Evolutionary conservation across 2,329 filamentous ascomycete genomes (phyloP).

Genomic region (Cytospora piceicola): DNA sequence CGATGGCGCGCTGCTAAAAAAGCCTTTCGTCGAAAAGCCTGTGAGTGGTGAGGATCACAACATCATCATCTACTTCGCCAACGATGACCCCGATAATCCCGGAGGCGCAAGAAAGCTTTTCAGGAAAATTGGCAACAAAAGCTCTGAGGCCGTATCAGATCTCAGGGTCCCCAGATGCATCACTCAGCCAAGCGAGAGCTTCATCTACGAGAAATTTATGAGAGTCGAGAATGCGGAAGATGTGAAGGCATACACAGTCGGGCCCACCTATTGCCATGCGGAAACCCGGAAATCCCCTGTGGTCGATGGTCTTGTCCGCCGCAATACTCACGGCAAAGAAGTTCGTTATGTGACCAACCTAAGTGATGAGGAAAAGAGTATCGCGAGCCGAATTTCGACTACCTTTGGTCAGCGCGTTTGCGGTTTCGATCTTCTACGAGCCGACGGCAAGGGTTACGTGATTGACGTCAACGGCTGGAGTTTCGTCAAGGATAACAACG

Average conservation of each 20-base stretch:
- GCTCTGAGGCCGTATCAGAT: slow-evolving; percentile 86
- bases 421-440: slow-evolving; percentile 90
- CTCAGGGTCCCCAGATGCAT: slow-evolving; percentile 79
- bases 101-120: slow-evolving; percentile 92
- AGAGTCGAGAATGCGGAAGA: slow-evolving; percentile 96
- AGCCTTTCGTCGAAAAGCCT: slow-evolving; percentile 98
- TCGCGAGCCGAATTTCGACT: slow-evolving; percentile 86
- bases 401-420: slow-evolving; percentile 95
- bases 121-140: slow-evolving; percentile 98
- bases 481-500: slow-evolving; percentile 98
- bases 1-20: slow-evolving; percentile 79
- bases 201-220: slow-evolving; percentile 97
- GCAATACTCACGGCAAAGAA: slow-evolving; percentile 97
- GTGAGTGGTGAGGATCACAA: slow-evolving; percentile 99
- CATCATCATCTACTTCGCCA: slow-evolving; percentile 96
- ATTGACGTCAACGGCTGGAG: slow-evolving; percentile 99
- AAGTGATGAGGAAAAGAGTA: slow-evolving; percentile 76
- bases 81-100: slow-evolving; percentile 66
- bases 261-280: slow-evolving; percentile 89
- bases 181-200: slow-evolving; percentile 79
- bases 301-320: slow-evolving; percentile 91
- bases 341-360: slow-evolving; percentile 91
- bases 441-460: slow-evolving; percentile 88
- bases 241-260: slow-evolving; percentile 98
- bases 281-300: slow-evolving; percentile 97